Base-by-base conservation (phyloP, 179 eudicot genomes). In the Beta corolliflora region DNA sequence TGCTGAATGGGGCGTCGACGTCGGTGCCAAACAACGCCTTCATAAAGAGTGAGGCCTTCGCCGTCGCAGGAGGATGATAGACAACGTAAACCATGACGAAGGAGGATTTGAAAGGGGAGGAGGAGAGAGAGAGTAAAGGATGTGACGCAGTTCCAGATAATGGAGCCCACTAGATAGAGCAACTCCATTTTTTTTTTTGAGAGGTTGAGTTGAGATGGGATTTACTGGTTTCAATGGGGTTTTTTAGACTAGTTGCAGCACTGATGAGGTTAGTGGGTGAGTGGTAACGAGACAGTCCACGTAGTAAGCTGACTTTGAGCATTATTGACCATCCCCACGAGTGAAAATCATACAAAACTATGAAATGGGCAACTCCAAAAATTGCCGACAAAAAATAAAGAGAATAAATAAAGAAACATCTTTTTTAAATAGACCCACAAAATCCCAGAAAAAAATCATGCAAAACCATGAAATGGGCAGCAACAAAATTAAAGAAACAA, bases 11-110 rank as follows among this genome's bases (percentile, higher is more conserved):
- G 98, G 50, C 91, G 92, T 53, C 93, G 95, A 46, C 98, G 97
- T 78, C 93, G 92, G 87, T 95, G 98, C 93, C 93, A 92, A 72
- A 95, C 98, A 52, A 88, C 81, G 76, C 97, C 97, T 86, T 93
- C 85, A 80, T 93, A 94, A 64, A 92, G 88, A 16, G 91, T 68
- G 29, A 86, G 85, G 0, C 86, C 60, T 36, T 71, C 83, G 5
- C 46, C 48, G 5, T 63, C 81, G 68, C 59, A 59, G 64, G 41
- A 36, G 41, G 41, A 36, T 36, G 80, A 53, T 54, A 46, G 67
- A 76, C 59, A 48, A 29, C 55, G 82, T 15, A 82, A 23, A 50
- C 68, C 14, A 2, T 80, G 77, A 60, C 84, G 89, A 71, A 85
- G 79, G 81, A 88, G 70, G 69, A 80, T 73, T 70, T 71, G 90